Conservation (phyloP, 1,139 yeast genomes). For the Pichia sp. region DNA sequence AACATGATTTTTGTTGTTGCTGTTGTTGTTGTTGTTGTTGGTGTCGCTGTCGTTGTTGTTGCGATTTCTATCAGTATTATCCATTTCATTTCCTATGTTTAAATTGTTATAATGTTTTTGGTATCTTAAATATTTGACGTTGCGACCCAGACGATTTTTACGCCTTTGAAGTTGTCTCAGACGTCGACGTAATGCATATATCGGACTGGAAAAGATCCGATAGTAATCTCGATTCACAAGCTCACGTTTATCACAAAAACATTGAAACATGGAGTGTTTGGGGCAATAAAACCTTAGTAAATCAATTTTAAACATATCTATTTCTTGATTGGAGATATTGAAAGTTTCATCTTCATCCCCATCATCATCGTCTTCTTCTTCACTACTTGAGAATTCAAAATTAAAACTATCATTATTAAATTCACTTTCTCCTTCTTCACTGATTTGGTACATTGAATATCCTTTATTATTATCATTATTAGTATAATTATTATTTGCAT, state of each 20-base stretch:
- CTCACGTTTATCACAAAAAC: conserved; percentile 16
- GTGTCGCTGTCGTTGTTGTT: too few relatives aligned
- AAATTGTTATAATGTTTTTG: too few relatives aligned
- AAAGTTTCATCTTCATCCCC: conserved; percentile 16
- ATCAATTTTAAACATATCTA: conserved; percentile 23
- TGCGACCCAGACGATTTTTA: background rate
- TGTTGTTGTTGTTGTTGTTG: too few relatives aligned
- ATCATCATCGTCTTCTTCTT: conserved; percentile 16
- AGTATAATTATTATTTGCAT: too few relatives aligned
- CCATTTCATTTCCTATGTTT: too few relatives aligned
- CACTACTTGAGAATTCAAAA: conserved; percentile 9
- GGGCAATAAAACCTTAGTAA: conserved; percentile 22
- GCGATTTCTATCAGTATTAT: too few relatives aligned
- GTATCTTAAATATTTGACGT: too few relatives aligned
- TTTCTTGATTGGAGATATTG: conserved; percentile 15
- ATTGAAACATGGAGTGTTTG: conserved; percentile 24
- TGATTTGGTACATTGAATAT: conserved; percentile 10
- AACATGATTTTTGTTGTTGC: too few relatives aligned
- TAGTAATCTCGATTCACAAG: conserved; percentile 10
- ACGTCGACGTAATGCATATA: conserved; percentile 11
- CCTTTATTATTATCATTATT: background rate
- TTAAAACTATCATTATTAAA: conserved; percentile 10
- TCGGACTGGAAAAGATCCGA: conserved; percentile 16
- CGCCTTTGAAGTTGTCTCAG: conserved; percentile 1
- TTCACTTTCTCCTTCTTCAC: conserved; percentile 17